phyloP scores from a whole-genome alignment of 305 asterid genomes.

The Petunia hybrid region DNA sequence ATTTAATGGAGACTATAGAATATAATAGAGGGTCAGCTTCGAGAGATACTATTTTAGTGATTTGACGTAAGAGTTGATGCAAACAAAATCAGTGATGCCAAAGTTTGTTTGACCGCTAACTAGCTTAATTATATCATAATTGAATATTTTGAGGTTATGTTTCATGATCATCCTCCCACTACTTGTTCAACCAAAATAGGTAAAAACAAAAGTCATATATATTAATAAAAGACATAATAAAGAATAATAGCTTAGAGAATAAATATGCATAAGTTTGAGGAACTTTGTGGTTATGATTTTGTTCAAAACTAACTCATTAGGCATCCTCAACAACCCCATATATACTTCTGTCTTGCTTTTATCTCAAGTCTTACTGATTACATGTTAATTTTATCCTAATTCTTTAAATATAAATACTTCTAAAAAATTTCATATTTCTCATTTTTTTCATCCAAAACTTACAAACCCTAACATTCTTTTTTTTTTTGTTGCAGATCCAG shows the following conservation, averaged over 20 bases:
- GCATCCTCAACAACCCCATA: constrained; percentile 20
- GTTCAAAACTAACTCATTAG: constrained; percentile 21
- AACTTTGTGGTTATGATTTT: background rate
- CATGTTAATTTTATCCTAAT: background rate
- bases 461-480: no score
- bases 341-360: background rate
- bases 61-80: constrained; percentile 54
- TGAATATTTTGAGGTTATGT: background rate
- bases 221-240: background rate
- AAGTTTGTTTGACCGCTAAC: constrained; percentile 22
- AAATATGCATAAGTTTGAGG: constrained; percentile 3
- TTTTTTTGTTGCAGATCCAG: no score
- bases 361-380: constrained; percentile 6
- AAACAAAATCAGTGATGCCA: constrained; percentile 35
- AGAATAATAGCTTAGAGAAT: background rate
- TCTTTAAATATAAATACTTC: no score
- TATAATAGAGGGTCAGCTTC: constrained; percentile 32
- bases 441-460: no score
- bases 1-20: constrained; percentile 23
- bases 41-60: constrained; percentile 37
- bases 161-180: constrained; percentile 30
- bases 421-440: no score
- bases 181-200: constrained; percentile 5
- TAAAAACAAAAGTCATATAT: background rate
- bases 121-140: background rate